These are phyloP conservation scores for Carex scoparia DNA, from an alignment of 176 grass and related monocot genomes.

Conservation along the genomic window DNA sequence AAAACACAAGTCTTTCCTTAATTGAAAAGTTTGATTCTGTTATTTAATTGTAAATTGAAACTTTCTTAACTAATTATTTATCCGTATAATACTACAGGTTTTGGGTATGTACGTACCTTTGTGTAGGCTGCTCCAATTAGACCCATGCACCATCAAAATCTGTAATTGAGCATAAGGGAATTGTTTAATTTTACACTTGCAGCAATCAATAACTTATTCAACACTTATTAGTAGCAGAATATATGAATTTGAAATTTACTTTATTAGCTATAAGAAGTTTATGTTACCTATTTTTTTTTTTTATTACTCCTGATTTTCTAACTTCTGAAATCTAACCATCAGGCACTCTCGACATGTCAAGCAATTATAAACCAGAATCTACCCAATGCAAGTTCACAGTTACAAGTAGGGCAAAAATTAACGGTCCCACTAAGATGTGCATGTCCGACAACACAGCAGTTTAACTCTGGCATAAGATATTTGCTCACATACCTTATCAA, in stretches of 20 bases:
- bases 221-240: background rate
- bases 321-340: background rate
- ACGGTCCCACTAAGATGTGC: slow-evolving; percentile 65
- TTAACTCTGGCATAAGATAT: slow-evolving; percentile 25
- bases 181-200: background rate
- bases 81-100: no score
- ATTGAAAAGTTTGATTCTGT: background rate
- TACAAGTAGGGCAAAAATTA: background rate
- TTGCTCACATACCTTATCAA: slow-evolving; percentile 55
- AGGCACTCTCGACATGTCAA: slow-evolving; percentile 62
- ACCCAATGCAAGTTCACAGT: background rate
- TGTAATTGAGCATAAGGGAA: background rate
- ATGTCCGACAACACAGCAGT: slow-evolving; percentile 49
- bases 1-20: background rate
- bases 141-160: background rate
- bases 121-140: background rate
- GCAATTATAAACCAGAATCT: slow-evolving; percentile 38
- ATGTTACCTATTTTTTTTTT: background rate
- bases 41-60: background rate
- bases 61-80: no score
- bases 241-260: background rate
- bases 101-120: background rate
- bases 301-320: background rate
- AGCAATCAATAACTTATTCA: background rate
- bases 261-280: background rate